A percentile compares a stretch with the other conserved stretches of the same genome.
These are phyloP conservation scores for Citropsis articulata DNA, from an alignment of 345 rosid genomes.

Conservation along the genomic window DNA sequence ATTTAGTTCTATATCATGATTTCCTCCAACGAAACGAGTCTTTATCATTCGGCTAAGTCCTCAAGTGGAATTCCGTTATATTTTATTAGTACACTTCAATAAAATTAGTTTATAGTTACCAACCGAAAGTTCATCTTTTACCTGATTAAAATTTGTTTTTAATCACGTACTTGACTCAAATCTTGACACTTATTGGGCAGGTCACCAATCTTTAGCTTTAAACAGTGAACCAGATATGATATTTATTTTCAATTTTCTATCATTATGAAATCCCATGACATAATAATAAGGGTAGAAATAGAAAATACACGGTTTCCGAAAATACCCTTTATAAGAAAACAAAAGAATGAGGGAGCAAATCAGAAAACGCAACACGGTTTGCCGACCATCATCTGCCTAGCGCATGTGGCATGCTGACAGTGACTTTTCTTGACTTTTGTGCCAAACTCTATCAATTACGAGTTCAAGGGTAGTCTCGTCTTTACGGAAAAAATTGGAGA, in stretches of 20 bases:
- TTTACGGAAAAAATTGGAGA: background rate
- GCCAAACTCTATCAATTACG: background rate
- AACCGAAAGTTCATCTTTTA: background rate
- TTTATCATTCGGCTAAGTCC: no score
- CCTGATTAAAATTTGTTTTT: background rate
- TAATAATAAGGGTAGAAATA: no score
- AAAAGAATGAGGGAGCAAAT: background rate
- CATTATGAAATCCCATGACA: background rate
- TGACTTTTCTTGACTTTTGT: conserved; percentile 1
- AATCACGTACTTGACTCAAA: background rate
- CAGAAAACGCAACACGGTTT: conserved; percentile 9
- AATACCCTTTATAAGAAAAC: conserved; percentile 8
- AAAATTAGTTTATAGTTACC: background rate
- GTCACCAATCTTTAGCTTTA: background rate
- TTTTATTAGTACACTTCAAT: no score
- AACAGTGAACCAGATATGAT: background rate
- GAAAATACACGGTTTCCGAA: background rate
- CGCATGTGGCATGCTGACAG: background rate
- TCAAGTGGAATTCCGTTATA: no score
- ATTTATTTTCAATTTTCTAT: background rate
- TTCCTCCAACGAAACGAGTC: no score
- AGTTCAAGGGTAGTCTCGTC: conserved; percentile 13
- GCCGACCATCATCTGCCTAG: conserved; percentile 20
- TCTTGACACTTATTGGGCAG: background rate
- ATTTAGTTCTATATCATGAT: no score